Evolutionary conservation across 2,329 filamentous ascomycete species (phyloP), one percentile per base, ranked within the genome.

Genomic region (Fusarium subglutinans): DNA sequence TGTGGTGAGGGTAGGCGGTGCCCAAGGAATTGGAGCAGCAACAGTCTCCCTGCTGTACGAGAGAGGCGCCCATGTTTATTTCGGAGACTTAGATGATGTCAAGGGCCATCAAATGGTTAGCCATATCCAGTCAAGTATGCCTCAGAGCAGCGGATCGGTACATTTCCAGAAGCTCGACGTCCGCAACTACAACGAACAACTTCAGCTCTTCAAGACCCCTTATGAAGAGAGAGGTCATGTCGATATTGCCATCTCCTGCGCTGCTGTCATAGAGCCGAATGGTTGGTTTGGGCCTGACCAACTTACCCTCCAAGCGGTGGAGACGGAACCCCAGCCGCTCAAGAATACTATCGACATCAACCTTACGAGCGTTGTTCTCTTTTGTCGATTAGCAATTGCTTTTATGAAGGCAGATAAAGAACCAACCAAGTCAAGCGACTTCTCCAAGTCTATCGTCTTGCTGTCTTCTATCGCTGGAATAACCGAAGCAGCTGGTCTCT

Each of bases 1-100:
- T 2, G 5, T 0, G 1, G 8, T 24, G 2, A 2, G 1, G 1
- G 0, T 22, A 63, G 61, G 61, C 1, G 61, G 61, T 14, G 61
- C 61, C 1, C 61, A 61, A 17, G 61, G 61, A 14, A 63, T 63
- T 17, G 61, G 61, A 28, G 61, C 61, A 4, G 55, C 61, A 37
- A 48, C 43, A 1, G 2, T 61, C 0, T 61, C 55, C 0, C 2
- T 48, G 2, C 1, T 63, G 9, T 61, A 48, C 1, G n/a, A 61
- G 4, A 63, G n/a, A 41, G 61, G 61, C 12, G 61, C 61, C 1
- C 55, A 63, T 17, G 20, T 63, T 14, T 63, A 63, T 2, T 61
- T 63, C 12, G 61, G 61, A 1, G 61, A 63, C 1, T 6, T 57
- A 9, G 55, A 61, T 0, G 35, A 61, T 18, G 8, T 12, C 3